Evolutionary conservation across 371 early-diverging fungal genomes (phyloP), one percentile per base, ranked within the genome.

Genomic region (Mucor circinelloides): DNA sequence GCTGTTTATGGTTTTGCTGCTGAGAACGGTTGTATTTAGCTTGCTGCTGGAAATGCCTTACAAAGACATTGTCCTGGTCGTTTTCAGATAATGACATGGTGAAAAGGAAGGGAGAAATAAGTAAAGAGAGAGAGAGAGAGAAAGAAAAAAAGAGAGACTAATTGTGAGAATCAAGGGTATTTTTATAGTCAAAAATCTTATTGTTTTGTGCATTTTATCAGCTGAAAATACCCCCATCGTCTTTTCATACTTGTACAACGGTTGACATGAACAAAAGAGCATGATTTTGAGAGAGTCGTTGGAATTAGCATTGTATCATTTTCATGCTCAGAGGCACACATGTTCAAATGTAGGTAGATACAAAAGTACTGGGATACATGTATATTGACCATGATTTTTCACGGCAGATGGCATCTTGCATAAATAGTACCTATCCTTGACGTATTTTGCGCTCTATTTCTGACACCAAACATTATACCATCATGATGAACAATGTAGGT

Each of bases 1-100:
- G 36, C 19, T 30, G 48, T 21, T 30, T 30, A 6, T 48, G 48
- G 15, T 32, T 31, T 10, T 62, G 62, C 9, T 48, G 28, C 17
- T 66, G 62, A 80, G 82, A 88, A 66, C 17, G 57, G 27, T 66
- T 86, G 78, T 15, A 83, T 83, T 40, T 84, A 81, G 23, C 75
- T 34, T 61, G 44, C 8, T 61, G 30, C 46, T 65, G 58, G 13
- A 48, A 65, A 46, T 57, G 65, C 17, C 48, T 58, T 27, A 31
- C 15, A 48, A 65, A 65, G 58, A 88, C 68, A 21, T 61, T 50
- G 46, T 85, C 87, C 13, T 83, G 79, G 21, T 85, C 84, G 13
- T 77, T 76, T 31, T 84, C 84, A 77, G 46, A 80, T 79, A 65
- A 84, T 82, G 44, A 87, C 74, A 68, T 86, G 77, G 31, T 83